phyloP scores from a whole-genome alignment of 2,329 filamentous ascomycete genomes.

The Hymenoscyphus infarciens region DNA sequence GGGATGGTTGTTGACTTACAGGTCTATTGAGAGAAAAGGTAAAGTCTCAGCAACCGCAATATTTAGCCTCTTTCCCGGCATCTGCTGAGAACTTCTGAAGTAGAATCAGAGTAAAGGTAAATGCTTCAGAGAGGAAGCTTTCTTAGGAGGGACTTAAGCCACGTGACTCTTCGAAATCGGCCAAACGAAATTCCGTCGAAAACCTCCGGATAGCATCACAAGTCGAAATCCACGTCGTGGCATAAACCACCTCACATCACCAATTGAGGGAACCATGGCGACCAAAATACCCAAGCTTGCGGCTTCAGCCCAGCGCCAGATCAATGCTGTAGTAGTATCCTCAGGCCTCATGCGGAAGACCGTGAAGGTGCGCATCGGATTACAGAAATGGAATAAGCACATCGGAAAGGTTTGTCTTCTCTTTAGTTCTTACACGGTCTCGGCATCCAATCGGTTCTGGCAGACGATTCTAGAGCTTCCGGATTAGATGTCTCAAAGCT shows the following conservation, averaged over 20 bases:
- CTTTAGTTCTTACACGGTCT: constrained; percentile 1
- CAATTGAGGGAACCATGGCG: constrained; percentile 8
- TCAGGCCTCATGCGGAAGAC: constrained; percentile 75
- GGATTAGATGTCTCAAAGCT: neutral
- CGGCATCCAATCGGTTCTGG: neutral
- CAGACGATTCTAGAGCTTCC: neutral
- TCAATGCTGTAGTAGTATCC: constrained; percentile 62
- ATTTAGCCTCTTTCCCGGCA: no score
- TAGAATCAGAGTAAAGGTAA: no score
- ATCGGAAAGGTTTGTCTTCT: constrained; percentile 61
- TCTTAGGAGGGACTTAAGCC: no score
- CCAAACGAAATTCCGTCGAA: neutral
- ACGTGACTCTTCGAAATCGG: neutral
- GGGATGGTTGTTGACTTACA: no score
- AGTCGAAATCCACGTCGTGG: neutral
- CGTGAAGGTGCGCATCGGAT: constrained; percentile 71
- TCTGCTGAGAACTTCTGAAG: no score
- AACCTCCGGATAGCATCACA: neutral
- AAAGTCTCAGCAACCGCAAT: no score
- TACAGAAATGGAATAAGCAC: constrained; percentile 66
- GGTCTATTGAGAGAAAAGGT: no score
- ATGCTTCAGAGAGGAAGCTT: no score
- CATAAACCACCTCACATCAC: neutral
- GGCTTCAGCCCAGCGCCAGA: constrained; percentile 17
- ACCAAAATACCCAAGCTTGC: constrained; percentile 12